These are phyloP conservation scores for Dipodascus geniculatus DNA, from an alignment of 805 yeast species.

Conservation along the genomic window DNA sequence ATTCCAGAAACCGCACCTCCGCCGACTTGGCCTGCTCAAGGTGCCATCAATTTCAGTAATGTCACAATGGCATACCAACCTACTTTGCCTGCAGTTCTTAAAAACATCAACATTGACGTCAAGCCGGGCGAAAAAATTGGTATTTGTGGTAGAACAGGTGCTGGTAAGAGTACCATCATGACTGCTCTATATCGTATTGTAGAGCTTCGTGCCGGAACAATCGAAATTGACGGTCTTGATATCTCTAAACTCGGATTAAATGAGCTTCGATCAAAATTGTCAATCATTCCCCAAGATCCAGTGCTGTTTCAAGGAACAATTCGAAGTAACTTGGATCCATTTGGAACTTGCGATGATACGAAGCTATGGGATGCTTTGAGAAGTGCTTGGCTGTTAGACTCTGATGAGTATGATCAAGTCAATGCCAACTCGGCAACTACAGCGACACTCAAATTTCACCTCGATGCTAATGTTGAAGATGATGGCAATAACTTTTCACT, in stretches of 20 bases:
- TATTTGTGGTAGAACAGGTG: slow-evolving; percentile 85
- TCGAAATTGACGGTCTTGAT: slow-evolving; percentile 59
- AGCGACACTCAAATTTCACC: slow-evolving; percentile 43
- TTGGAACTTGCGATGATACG: slow-evolving; percentile 41
- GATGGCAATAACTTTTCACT: slow-evolving; percentile 61
- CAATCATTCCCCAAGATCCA: slow-evolving; percentile 87
- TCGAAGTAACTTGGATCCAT: slow-evolving; percentile 71
- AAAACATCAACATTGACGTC: slow-evolving; percentile 39
- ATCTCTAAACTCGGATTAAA: slow-evolving; percentile 51
- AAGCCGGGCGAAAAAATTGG: slow-evolving; percentile 61
- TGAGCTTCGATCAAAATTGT: slow-evolving; percentile 58
- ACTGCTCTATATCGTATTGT: slow-evolving; percentile 56
- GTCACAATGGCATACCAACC: slow-evolving; percentile 54
- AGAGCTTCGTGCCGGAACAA: slow-evolving; percentile 43
- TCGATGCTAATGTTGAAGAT: slow-evolving; percentile 50
- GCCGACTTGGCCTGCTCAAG: slow-evolving; percentile 56
- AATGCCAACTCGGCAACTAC: not conserved
- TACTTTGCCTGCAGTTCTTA: slow-evolving; percentile 53
- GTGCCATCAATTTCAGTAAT: slow-evolving; percentile 43
- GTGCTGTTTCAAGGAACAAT: slow-evolving; percentile 72
- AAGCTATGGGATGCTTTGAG: slow-evolving; percentile 60
- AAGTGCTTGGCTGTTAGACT: slow-evolving; percentile 36
- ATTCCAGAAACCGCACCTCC: slow-evolving; percentile 34
- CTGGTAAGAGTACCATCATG: slow-evolving; percentile 74
- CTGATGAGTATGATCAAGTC: slow-evolving; percentile 17